Evolutionary conservation across 495 filamentous ascomycete species (phyloP).

Genomic region (Darksidea phi): DNA sequence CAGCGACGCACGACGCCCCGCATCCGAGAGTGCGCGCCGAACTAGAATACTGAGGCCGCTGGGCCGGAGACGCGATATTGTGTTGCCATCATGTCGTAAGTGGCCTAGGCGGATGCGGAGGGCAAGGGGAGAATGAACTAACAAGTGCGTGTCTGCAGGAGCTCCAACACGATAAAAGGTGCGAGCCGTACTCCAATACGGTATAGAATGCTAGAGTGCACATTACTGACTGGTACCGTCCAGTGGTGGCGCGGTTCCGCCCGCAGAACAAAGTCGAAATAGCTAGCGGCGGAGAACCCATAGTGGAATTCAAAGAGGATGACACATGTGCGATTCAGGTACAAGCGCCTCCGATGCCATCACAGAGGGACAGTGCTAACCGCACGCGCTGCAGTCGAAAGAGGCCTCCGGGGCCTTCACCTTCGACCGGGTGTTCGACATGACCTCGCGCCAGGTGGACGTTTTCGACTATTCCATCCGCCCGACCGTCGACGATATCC

Average conservation of each 20-base stretch:
- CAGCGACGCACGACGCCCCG: conserved; percentile 11
- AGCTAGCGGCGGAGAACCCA: conserved; percentile 82
- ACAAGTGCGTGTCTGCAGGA: conserved; percentile 44
- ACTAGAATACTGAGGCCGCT: conserved; percentile 9
- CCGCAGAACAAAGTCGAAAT: conserved; percentile 94
- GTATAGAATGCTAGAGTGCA: background rate
- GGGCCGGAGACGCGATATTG: conserved; percentile 22
- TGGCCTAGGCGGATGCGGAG: conserved; percentile 14
- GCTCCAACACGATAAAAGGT: conserved; percentile 74
- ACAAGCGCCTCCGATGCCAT: background rate
- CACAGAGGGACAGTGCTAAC: background rate
- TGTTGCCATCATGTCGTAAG: conserved; percentile 52
- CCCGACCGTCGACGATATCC: conserved; percentile 92
- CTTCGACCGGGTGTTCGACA: conserved; percentile 96
- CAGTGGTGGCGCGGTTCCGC: conserved; percentile 93
- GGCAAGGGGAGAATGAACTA: conserved; percentile 8
- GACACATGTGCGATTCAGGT: conserved; percentile 88
- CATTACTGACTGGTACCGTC: conserved; percentile 15
- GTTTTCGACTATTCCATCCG: conserved; percentile 98
- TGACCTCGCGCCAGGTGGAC: conserved; percentile 80
- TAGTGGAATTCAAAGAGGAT: conserved; percentile 81
- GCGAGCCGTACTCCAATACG: conserved; percentile 35
- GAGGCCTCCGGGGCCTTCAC: conserved; percentile 87
- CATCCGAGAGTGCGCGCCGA: conserved; percentile 10
- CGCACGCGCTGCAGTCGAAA: conserved; percentile 58